phyloP scores from a whole-genome alignment of 1,284 basidiomycete species.

The Ceratobasidium sp. region DNA sequence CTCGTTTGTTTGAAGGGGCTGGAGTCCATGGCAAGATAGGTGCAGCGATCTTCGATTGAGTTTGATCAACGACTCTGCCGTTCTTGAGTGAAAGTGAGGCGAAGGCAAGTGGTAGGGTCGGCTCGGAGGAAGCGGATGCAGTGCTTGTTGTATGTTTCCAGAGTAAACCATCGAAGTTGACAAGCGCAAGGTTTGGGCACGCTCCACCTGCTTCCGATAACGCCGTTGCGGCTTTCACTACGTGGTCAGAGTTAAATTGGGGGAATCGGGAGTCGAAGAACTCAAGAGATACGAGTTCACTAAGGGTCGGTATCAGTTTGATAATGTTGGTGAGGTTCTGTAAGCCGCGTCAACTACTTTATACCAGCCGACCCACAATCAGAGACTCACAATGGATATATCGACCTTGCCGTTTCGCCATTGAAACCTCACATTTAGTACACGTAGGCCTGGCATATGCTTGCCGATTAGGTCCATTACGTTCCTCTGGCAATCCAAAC shows the following conservation, averaged over 20 bases:
- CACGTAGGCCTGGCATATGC: slow-evolving; percentile 14
- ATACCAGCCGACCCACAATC: background rate
- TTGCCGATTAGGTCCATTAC: slow-evolving; percentile 1
- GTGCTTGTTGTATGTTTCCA: slow-evolving; percentile 7
- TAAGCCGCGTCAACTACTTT: background rate
- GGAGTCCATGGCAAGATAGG: slow-evolving; percentile 28
- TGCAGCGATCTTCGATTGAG: background rate
- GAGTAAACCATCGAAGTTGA: slow-evolving; percentile 29
- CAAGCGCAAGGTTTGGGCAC: slow-evolving; percentile 7
- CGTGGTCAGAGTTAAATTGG: background rate
- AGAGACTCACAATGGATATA: background rate
- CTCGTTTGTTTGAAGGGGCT: slow-evolving; percentile 26
- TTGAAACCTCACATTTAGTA: slow-evolving; percentile 16
- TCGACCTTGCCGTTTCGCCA: background rate
- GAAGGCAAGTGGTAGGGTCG: background rate
- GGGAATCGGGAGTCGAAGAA: slow-evolving; percentile 12
- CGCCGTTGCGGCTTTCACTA: background rate
- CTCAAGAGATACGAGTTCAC: slow-evolving; percentile 13
- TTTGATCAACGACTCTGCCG: background rate
- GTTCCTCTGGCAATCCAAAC: slow-evolving; percentile 2
- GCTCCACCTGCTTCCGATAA: background rate
- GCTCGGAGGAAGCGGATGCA: too few species aligned
- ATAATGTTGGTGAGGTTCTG: slow-evolving; percentile 4
- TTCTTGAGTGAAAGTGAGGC: background rate
- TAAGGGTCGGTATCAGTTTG: slow-evolving; percentile 6